Evolutionary conservation across 129 eudicot genomes (phyloP), one percentile per base, ranked within the genome.

Genomic region (Flaveria robusta): DNA sequence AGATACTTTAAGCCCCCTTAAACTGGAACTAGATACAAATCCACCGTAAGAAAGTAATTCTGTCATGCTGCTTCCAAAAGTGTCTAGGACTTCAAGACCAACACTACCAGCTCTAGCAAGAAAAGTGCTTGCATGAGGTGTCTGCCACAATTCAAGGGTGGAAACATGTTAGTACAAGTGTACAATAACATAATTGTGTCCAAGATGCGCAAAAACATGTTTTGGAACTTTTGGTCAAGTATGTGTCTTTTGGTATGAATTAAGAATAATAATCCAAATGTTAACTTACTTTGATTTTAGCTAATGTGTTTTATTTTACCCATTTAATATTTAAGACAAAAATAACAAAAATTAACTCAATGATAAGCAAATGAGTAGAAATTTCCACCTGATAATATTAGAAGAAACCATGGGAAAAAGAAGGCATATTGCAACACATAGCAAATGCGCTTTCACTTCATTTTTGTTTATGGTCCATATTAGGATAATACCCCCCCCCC

Each of bases 21-120:
- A 84, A 72, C 85, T 75, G 74, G 87, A 75, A 55, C 89, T 87
- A 19, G 92, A 78, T 63, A 90, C 74, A 71, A 92, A 87, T 41
- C 93, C 93, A 64, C 91, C 67, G 19, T 58, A 73, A 19, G 90
- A 45, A 72, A 86, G 88, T 73, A 89, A 81, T 70, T 87, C 87
- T 34, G 92, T 49, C 96, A 93, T 81, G 82, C 98, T 87, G 72
- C 98, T 93, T 34, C 96, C 97, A 5, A 93, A 75, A 29, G 89
- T 86, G 66, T 93, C 98, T n/a, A 88, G 76, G 13, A 90, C 95
- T 65, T 91, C 93, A 20, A 92, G 84, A 29, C 96, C 91, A 27
- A 80, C 91, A 31, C 66, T 83, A 63, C 97, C 87, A 23, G 96
- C 96, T 80, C 85, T 93, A 49, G 96, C 97, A 49, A 90, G 92